Conservation (phyloP, 305 asterid genomes). For the Fraxinus albicans region DNA sequence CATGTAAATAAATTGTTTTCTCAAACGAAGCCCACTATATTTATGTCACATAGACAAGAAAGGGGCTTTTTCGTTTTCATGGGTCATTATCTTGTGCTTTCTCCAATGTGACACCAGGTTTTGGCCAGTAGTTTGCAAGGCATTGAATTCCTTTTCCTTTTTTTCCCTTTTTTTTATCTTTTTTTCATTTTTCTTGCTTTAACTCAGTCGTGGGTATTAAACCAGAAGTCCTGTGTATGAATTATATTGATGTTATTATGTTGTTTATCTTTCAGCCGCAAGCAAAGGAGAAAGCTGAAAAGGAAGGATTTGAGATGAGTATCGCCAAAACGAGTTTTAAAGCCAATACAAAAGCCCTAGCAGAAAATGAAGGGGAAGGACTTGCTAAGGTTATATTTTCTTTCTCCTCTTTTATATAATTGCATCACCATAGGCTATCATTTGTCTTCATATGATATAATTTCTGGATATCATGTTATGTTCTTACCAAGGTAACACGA, state of each 20-base stretch:
- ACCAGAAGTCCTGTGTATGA: background rate
- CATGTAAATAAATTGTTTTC: background rate
- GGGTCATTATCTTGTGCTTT: background rate
- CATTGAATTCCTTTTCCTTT: background rate
- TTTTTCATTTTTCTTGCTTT: background rate
- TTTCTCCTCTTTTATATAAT: background rate
- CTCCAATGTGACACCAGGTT: background rate
- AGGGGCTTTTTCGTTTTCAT: background rate
- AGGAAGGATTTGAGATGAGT: constrained; percentile 67
- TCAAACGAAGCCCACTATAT: background rate
- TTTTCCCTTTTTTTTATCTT: background rate
- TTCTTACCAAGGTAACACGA: background rate
- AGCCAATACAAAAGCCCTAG: constrained; percentile 86
- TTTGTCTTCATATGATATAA: background rate
- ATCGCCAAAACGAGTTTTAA: constrained; percentile 74
- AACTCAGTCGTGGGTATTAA: background rate
- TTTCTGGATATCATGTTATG: background rate
- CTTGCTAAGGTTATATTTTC: constrained; percentile 62
- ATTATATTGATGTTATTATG: background rate
- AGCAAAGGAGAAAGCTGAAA: constrained; percentile 68
- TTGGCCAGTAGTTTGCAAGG: background rate
- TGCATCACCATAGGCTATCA: background rate
- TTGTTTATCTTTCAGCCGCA: constrained; percentile 55
- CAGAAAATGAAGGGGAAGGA: constrained; percentile 86
- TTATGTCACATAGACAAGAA: background rate